Base-by-base conservation (phyloP, 129 eudicot species). In the Deinandra increscens region DNA sequence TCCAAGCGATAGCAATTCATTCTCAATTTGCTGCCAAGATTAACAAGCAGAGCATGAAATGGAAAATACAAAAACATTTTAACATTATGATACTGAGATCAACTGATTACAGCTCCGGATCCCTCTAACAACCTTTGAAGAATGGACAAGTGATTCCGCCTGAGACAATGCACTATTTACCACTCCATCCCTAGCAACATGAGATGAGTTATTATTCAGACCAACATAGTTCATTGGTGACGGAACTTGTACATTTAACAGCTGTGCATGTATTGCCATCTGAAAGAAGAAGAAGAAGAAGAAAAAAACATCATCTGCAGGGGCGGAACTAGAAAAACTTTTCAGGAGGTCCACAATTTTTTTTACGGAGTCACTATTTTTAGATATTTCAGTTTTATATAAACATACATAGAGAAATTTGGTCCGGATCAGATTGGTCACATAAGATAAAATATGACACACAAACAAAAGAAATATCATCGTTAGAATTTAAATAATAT, bases 11-110 rank as follows among this genome's bases (percentile, higher is more conserved):
- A 79, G 72, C 58, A 86, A 60, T 37, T 89, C 97, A 64, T 87
- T 80, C 65, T 93, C 85, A 75, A 83, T 73, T 69, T 84, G 81
- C 97, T 91, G 87, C 87, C 81, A 66, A 50, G 31, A 51, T 59
- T 36, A 67, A 60, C 38, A 56, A 82, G 39, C 72, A 65, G n/a
- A n/a, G 41, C 38, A 66, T 18, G 55, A 37, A 49, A 10, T 10
- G 43, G 26, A 50, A 39, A 41, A 39, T 50, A 51, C 65, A 74
- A 1, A 48, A 29, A 20, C 18, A 48, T 33, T 36, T n/a, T 44
- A 60, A 26, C 31, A 36, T 63, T 15, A 17, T 7, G 42, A 64
- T 46, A 19, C 9, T 48, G 54, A 53, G 43, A 37, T 68, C 45
- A 59, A 17, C 13, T 59, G 55, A 50, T 29, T 54, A 29, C 18